These are phyloP conservation scores for Auriculariales sp. DNA, from an alignment of 768 basidiomycete species.

Conservation along the genomic window DNA sequence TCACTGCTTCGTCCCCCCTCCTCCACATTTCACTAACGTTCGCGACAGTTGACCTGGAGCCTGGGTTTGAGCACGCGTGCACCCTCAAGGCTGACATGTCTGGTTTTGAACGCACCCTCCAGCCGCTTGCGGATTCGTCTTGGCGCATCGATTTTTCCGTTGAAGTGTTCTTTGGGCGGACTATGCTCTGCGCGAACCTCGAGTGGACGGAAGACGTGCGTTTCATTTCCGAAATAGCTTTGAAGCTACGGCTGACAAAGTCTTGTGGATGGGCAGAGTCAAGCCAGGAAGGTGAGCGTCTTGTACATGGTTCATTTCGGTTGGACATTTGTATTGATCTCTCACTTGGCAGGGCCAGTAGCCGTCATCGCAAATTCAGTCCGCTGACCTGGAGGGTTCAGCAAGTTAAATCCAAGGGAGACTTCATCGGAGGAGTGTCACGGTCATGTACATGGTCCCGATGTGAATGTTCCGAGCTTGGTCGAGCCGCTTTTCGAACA, in stretches of 20 bases:
- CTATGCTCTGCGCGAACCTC: not conserved
- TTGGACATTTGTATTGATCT: too few relatives aligned
- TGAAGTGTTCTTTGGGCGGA: not conserved
- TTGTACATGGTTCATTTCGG: too few relatives aligned
- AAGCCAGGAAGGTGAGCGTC: too few relatives aligned
- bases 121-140: not conserved
- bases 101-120: not conserved
- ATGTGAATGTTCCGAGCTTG: too few relatives aligned
- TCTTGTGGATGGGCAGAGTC: not conserved
- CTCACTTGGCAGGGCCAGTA: not conserved
- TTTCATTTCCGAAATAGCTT: not conserved
- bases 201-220: not conserved
- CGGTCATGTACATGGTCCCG: too few relatives aligned
- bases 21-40: too few relatives aligned
- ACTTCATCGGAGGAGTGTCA: too few relatives aligned
- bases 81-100: not conserved
- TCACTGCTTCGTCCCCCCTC: too few relatives aligned
- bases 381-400: too few relatives aligned
- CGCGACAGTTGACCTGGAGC: too few relatives aligned
- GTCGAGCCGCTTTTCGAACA: too few relatives aligned
- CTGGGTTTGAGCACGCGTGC: not conserved
- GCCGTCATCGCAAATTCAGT: not conserved
- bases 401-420: too few relatives aligned
- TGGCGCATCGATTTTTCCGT: not conserved
- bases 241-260: not conserved